Evolutionary conservation across 352 stramenopile species (phyloP).

Genomic region (Phytophthora chlamydospora): DNA sequence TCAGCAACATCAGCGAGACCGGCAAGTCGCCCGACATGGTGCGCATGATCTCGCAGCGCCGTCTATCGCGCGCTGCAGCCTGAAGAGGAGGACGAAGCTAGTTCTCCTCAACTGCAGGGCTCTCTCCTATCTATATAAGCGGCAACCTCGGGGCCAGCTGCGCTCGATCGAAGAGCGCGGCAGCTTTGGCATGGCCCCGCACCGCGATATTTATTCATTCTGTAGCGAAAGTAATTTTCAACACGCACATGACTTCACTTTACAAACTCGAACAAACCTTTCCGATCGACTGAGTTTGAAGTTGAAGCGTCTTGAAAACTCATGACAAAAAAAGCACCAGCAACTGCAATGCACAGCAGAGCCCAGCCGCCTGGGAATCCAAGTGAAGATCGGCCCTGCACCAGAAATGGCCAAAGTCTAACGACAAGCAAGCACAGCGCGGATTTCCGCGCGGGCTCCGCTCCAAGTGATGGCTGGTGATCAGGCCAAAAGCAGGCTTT

Average conservation of each 20-base stretch:
- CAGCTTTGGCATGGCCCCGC: neutral
- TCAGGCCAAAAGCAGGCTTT: no score
- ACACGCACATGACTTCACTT: slow-evolving; percentile 7
- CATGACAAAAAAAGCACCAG: no score
- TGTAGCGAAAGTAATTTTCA: slow-evolving; percentile 16
- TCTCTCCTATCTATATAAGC: slow-evolving; percentile 27
- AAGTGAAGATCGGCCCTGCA: no score
- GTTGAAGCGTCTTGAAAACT: no score
- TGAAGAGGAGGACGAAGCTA: slow-evolving; percentile 15
- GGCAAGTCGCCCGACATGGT: slow-evolving; percentile 47
- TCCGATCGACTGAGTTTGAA: neutral
- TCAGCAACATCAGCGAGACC: slow-evolving; percentile 40
- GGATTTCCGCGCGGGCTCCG: no score
- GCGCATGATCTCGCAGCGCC: slow-evolving; percentile 44
- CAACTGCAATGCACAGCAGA: neutral
- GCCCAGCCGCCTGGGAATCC: no score
- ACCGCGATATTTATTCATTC: slow-evolving; percentile 35
- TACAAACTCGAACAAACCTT: neutral
- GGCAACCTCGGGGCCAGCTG: slow-evolving; percentile 1
- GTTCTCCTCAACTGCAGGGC: neutral
- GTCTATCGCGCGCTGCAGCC: slow-evolving; percentile 22
- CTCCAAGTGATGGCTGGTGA: no score
- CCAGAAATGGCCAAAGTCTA: no score
- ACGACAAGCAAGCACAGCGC: no score
- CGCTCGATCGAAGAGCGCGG: slow-evolving; percentile 32